Conservation (phyloP, 352 stramenopile species). For the Globisporangium takayamanum region DNA sequence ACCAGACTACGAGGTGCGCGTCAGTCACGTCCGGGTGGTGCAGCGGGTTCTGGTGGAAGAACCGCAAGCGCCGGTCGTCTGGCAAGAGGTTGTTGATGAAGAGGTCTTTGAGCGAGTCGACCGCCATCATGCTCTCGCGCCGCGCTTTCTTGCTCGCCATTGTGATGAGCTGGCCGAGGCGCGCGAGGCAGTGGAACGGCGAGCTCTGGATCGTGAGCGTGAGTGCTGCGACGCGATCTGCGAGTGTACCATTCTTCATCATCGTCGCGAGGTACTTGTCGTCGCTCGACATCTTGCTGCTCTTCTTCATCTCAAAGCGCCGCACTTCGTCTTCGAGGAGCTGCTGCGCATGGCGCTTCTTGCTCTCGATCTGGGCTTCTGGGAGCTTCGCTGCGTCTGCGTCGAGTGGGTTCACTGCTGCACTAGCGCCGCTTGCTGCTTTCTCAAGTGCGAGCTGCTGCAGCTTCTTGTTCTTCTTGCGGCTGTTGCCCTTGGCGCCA, state of each 20-base stretch:
- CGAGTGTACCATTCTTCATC: slow-evolving; percentile 86
- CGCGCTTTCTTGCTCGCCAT: slow-evolving; percentile 90
- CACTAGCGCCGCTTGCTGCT: neutral
- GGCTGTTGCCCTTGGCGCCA: slow-evolving; percentile 5
- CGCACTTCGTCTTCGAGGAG: slow-evolving; percentile 54
- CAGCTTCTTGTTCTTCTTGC: slow-evolving; percentile 15
- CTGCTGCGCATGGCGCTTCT: slow-evolving; percentile 55
- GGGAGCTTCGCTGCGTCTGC: slow-evolving; percentile 21
- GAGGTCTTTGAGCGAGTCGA: slow-evolving; percentile 92
- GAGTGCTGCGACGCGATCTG: slow-evolving; percentile 88
- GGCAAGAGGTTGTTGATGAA: slow-evolving; percentile 91
- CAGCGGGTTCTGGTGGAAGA: slow-evolving; percentile 79
- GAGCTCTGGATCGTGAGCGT: slow-evolving; percentile 84
- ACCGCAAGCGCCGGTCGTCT: slow-evolving; percentile 66
- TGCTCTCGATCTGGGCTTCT: slow-evolving; percentile 10
- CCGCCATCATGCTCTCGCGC: slow-evolving; percentile 84
- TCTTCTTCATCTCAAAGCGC: slow-evolving; percentile 55
- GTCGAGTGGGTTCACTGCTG: neutral
- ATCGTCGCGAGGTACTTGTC: slow-evolving; percentile 85
- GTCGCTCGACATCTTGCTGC: slow-evolving; percentile 70
- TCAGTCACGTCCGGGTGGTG: slow-evolving; percentile 35
- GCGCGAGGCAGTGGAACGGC: slow-evolving; percentile 70
- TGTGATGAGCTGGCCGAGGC: slow-evolving; percentile 75
- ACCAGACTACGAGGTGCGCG: slow-evolving; percentile 68
- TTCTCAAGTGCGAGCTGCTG: slow-evolving; percentile 1